Percentiles rank a stretch among this genome's conserved stretches.
phyloP scores from a whole-genome alignment of 2,329 filamentous ascomycete genomes.

The Aspergillus udagawae region DNA sequence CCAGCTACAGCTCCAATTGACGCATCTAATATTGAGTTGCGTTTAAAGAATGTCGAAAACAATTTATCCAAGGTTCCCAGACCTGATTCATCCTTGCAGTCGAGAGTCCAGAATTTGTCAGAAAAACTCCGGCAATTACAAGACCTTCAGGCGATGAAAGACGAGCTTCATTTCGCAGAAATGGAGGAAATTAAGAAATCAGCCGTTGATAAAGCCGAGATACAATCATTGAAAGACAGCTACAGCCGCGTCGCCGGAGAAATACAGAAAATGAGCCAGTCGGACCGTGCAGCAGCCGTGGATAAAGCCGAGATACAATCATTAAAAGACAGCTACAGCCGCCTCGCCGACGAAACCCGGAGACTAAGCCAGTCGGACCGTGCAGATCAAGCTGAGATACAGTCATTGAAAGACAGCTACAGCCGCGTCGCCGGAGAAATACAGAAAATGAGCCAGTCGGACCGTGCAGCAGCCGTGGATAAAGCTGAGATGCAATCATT shows the following conservation, averaged over 20 bases:
- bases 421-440: background rate
- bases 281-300: background rate
- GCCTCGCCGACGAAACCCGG: background rate
- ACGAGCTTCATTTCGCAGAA: slow-evolving; percentile 16
- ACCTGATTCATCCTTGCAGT: background rate
- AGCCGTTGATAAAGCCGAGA: background rate
- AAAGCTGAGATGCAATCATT: background rate
- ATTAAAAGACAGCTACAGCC: background rate
- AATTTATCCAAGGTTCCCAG: background rate
- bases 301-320: background rate
- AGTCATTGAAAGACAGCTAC: background rate
- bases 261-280: background rate
- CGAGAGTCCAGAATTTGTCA: slow-evolving; percentile 2
- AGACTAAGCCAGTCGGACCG: background rate
- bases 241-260: background rate
- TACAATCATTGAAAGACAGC: background rate
- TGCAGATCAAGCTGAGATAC: background rate
- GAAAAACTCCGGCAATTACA: slow-evolving; percentile 8
- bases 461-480: background rate
- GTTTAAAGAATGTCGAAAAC: background rate
- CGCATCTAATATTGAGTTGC: background rate
- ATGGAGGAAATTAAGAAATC: slow-evolving; percentile 15
- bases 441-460: background rate
- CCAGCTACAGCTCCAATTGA: background rate
- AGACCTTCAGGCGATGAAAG: slow-evolving; percentile 16